These are phyloP conservation scores for Paecilomyces formosus DNA, from an alignment of 2,329 filamentous ascomycete species.

Conservation along the genomic window DNA sequence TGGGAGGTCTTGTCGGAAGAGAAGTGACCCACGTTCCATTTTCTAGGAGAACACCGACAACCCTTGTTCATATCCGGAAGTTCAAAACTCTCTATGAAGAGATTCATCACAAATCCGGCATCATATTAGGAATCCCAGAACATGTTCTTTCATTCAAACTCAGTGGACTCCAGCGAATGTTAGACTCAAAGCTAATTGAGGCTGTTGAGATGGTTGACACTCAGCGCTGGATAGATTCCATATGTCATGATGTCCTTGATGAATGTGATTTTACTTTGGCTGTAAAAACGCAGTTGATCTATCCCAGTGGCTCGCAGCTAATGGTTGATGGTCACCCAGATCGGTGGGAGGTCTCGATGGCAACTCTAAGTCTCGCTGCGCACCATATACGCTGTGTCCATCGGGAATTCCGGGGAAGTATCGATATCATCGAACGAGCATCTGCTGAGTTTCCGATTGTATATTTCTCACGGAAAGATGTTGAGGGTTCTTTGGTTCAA, in stretches of 20 bases:
- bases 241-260: conserved; percentile 56
- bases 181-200: conserved; percentile 37
- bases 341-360: conserved; percentile 43
- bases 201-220: conserved; percentile 44
- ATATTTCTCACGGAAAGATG: conserved; percentile 46
- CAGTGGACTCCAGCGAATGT: conserved; percentile 51
- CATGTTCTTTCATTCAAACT: conserved; percentile 59
- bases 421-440: conserved; percentile 45
- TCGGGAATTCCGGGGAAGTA: conserved; percentile 32
- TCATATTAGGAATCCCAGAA: conserved; percentile 56
- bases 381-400: conserved; percentile 30
- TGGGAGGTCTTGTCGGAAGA: conserved; percentile 51
- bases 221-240: conserved; percentile 43
- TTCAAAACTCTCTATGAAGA: too few relatives aligned
- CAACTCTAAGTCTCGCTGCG: conserved; percentile 35
- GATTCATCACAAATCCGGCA: too few relatives aligned
- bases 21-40: conserved; percentile 54
- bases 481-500: conserved; percentile 38
- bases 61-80: too few relatives aligned
- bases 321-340: conserved; percentile 47
- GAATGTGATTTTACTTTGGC: conserved; percentile 54
- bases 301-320: conserved; percentile 45
- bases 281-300: conserved; percentile 50
- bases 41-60: conserved; percentile 40
- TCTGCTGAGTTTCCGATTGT: conserved; percentile 45